Evolutionary conservation across 495 filamentous ascomycete species (phyloP).

Genomic region (Daldinia decipiens): DNA sequence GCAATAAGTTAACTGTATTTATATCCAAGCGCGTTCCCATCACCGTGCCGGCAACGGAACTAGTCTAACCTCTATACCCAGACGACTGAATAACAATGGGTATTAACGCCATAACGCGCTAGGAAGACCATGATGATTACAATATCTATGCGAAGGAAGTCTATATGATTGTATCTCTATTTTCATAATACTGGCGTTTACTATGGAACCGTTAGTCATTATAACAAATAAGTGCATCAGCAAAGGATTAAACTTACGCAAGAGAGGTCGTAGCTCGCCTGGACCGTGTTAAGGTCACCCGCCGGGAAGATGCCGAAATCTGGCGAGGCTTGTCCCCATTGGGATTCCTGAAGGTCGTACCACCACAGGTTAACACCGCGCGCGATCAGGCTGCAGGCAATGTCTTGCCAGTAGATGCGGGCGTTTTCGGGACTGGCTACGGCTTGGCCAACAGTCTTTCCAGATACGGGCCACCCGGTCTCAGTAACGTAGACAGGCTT

Average conservation of each 20-base stretch:
- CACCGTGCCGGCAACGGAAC: background rate
- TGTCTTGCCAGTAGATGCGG: constrained; percentile 76
- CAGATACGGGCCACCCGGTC: constrained; percentile 81
- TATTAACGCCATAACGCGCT: constrained; percentile 29
- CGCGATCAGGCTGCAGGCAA: constrained; percentile 71
- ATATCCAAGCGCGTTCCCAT: constrained; percentile 1
- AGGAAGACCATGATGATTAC: constrained; percentile 4
- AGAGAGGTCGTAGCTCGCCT: constrained; percentile 66
- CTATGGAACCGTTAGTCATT: constrained; percentile 13
- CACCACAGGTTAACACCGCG: constrained; percentile 74
- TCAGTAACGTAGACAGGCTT: constrained; percentile 86
- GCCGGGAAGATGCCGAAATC: constrained; percentile 68
- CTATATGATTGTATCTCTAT: constrained; percentile 8
- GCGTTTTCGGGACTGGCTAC: constrained; percentile 71
- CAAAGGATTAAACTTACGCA: constrained; percentile 49
- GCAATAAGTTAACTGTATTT: background rate
- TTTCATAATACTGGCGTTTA: constrained; percentile 3
- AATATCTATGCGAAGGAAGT: constrained; percentile 31
- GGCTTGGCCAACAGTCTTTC: constrained; percentile 65
- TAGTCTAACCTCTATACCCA: constrained; percentile 30
- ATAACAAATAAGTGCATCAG: background rate
- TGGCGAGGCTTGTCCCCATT: constrained; percentile 63
- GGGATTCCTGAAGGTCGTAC: constrained; percentile 74
- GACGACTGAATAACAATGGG: constrained; percentile 1
- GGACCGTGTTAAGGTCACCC: constrained; percentile 53